Base-by-base conservation (phyloP, 2,329 filamentous ascomycete species). In the Fusarium sp. region DNA sequence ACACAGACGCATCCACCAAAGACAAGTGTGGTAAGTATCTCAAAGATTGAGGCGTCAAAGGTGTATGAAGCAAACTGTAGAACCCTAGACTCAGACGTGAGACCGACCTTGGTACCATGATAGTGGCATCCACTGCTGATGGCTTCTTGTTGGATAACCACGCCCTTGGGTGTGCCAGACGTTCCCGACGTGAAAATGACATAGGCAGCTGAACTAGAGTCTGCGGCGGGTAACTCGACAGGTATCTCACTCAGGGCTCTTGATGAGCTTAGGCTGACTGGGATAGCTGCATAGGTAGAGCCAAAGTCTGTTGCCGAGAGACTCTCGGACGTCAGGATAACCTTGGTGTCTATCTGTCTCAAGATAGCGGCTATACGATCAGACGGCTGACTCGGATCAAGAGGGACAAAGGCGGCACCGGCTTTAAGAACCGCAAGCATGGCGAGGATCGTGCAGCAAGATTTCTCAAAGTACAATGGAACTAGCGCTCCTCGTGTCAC, bases 1-100 rank as follows among this genome's bases (percentile, higher is more conserved):
- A 85, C 79, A 63, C 81, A 83, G 3, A 84, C 72, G 49, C 79
- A 82, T 5, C 79, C 82, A 19, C 81, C 81, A 2, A 32, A 25
- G 0, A 32, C 4, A 0, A 72, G 52, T 2, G 67, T 44, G 3
- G 45, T 43, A 1, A 70, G 44, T 3, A 60, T 46, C 3, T 71
- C 61, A 1, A 41, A 31, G 0, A 67, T 36, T 3, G 58, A 58
- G 1, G 47, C 55, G 21, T 68, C 68, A 17, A 71, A 72, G 6
- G 48, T 61, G 39, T 69, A 65, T 0, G 63, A 63, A 1, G 63
- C 57, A 41, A 65, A 69, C 19, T 69, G 54, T 8, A 59, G 55
- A 1, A 69, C 53, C 11, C 65, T 52, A 4, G 63, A 61, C 1
- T 37, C 6, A 6, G n/a, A 9, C 1, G 6, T 38, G n/a, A 55